Percentiles rank a stretch among this genome's conserved stretches.
Evolutionary conservation across 768 basidiomycete species (phyloP).

Genomic region (Lentinula lateritia): DNA sequence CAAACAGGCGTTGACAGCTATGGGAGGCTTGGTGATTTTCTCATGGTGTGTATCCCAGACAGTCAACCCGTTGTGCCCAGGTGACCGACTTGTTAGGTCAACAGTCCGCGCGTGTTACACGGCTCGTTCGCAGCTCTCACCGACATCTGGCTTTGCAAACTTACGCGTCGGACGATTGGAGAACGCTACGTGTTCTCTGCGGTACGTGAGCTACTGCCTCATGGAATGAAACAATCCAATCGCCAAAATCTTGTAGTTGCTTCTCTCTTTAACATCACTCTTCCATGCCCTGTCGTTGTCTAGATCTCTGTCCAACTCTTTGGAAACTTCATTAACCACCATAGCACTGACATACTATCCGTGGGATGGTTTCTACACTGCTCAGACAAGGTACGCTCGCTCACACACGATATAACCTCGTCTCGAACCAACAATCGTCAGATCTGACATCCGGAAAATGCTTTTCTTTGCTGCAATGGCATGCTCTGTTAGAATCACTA

Average conservation of each 20-base stretch:
- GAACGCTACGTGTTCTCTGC: constrained; percentile 49
- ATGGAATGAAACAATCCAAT: background rate
- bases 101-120: constrained; percentile 70
- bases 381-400: background rate
- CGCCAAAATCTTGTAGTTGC: constrained; percentile 38
- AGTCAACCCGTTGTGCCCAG: background rate
- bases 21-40: constrained; percentile 29
- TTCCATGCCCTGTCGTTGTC: constrained; percentile 84
- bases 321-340: constrained; percentile 83
- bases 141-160: constrained; percentile 65
- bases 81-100: constrained; percentile 41
- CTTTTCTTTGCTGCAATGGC: constrained; percentile 67
- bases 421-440: constrained; percentile 7
- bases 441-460: constrained; percentile 27
- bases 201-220: constrained; percentile 40
- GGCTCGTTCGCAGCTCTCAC: constrained; percentile 74
- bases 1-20: constrained; percentile 42
- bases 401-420: background rate
- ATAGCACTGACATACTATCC: constrained; percentile 77
- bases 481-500: constrained; percentile 85
- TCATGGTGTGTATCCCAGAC: constrained; percentile 48
- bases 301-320: constrained; percentile 86
- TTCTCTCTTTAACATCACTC: constrained; percentile 79
- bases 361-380: constrained; percentile 37
- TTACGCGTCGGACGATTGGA: constrained; percentile 57